Conservation (phyloP, 129 eudicot species). For the Erigeron canadensis region DNA sequence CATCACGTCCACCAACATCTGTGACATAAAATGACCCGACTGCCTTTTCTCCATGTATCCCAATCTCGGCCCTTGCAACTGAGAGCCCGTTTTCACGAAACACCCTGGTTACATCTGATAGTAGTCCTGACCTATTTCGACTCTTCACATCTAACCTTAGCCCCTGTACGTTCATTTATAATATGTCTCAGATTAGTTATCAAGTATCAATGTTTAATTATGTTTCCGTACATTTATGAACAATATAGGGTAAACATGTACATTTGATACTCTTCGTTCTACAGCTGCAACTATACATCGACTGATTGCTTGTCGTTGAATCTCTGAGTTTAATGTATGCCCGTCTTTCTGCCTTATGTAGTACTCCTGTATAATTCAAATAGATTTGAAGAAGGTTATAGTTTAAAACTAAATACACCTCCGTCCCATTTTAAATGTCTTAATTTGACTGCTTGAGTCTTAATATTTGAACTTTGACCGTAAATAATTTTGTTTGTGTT, state of each 20-base stretch:
- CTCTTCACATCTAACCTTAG: conserved; percentile 69
- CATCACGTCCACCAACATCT: conserved; percentile 51
- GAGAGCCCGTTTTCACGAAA: conserved; percentile 85
- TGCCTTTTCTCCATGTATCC: conserved; percentile 59
- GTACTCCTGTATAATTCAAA: conserved; percentile 60
- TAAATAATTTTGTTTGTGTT: no score
- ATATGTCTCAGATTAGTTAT: not conserved
- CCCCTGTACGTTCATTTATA: conserved; percentile 45
- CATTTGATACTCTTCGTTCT: conserved; percentile 75
- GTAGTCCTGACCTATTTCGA: conserved; percentile 57
- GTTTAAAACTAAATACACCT: no score
- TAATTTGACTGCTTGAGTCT: no score
- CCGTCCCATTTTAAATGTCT: no score
- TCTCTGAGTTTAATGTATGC: conserved; percentile 41
- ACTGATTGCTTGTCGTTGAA: conserved; percentile 50
- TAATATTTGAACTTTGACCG: no score
- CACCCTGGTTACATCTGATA: conserved; percentile 82
- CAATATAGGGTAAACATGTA: conserved; percentile 21
- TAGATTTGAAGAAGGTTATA: not conserved
- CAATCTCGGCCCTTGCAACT: conserved; percentile 62
- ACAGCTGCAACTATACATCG: conserved; percentile 84
- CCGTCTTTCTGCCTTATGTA: conserved; percentile 68
- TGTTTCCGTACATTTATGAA: not conserved
- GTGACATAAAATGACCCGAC: conserved; percentile 74
- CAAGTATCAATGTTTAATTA: not conserved